Evolutionary conservation across 305 asterid genomes (phyloP).

Genomic region (Andrographis paniculata): DNA sequence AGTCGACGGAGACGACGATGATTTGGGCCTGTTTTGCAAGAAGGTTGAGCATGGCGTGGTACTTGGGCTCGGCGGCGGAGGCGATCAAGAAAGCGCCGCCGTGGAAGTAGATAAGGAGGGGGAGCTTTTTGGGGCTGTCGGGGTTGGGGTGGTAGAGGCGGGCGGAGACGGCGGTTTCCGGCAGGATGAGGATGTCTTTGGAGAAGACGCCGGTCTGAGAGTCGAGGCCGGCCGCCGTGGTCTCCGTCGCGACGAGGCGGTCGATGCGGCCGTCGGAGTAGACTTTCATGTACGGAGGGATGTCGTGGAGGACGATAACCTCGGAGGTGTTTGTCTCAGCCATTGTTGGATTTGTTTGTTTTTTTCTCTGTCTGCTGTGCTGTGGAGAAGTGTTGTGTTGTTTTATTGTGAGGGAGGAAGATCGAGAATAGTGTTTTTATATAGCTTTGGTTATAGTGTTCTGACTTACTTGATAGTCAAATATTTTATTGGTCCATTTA

Average conservation of each 20-base stretch:
- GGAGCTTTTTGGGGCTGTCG: constrained; percentile 27
- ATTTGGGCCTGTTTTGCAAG: constrained; percentile 36
- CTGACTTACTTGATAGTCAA: too few relatives aligned
- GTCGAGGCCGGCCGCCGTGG: constrained; percentile 32
- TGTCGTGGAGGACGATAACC: constrained; percentile 23
- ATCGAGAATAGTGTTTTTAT: too few relatives aligned
- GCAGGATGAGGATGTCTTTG: constrained; percentile 36
- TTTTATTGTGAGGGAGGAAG: too few relatives aligned
- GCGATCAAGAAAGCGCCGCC: constrained; percentile 76
- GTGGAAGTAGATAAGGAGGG: constrained; percentile 61
- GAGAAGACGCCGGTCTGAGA: constrained; percentile 42
- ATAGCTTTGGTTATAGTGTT: too few relatives aligned
- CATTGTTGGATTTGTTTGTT: constrained; percentile 5
- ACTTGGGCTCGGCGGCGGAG: constrained; percentile 42
- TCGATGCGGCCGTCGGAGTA: constrained; percentile 54
- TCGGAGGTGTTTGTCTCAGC: constrained; percentile 13
- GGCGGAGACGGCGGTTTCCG: constrained; percentile 37
- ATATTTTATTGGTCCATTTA: too few relatives aligned
- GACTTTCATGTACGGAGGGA: constrained; percentile 50
- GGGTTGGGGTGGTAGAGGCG: constrained; percentile 44
- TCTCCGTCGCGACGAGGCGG: constrained; percentile 41
- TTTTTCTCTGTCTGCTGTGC: background rate
- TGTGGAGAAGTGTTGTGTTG: background rate
- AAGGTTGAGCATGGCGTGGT: constrained; percentile 41
- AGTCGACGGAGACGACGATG: constrained; percentile 43